Conservation (phyloP, 73 alveolate species). For the Symbiodinium pilosum region DNA sequence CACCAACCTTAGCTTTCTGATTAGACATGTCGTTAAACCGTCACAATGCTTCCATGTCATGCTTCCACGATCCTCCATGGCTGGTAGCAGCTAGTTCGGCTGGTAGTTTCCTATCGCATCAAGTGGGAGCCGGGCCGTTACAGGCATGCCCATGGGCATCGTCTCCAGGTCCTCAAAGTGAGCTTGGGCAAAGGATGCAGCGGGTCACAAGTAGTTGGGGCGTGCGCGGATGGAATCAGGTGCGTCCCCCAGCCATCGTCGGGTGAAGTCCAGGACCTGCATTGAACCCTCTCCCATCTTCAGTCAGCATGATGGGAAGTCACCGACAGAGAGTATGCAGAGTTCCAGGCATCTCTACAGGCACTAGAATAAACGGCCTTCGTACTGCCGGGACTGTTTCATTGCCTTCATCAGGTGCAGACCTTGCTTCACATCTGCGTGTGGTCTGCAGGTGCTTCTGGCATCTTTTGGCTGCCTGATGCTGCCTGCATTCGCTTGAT, state of each 20-base stretch:
- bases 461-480: too few relatives aligned
- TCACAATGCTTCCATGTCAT: too few relatives aligned
- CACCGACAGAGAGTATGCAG: neutral
- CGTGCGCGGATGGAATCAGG: slow-evolving; percentile 28
- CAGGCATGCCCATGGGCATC: slow-evolving; percentile 92
- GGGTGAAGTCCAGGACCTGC: slow-evolving; percentile 46
- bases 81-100: too few relatives aligned
- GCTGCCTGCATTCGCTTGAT: too few relatives aligned
- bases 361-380: too few relatives aligned
- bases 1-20: slow-evolving; percentile 44
- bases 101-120: too few relatives aligned
- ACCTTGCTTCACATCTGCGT: neutral
- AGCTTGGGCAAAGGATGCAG: neutral
- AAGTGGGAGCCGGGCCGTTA: slow-evolving; percentile 41
- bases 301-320: neutral
- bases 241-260: slow-evolving; percentile 92
- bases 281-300: neutral
- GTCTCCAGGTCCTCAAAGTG: slow-evolving; percentile 61
- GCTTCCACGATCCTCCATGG: too few relatives aligned
- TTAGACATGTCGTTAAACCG: too few relatives aligned
- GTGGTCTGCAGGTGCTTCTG: too few relatives aligned
- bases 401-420: neutral
- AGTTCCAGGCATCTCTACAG: neutral
- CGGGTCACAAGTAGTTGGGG: neutral
- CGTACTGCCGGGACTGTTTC: neutral